Evolutionary conservation across 768 basidiomycete genomes (phyloP), one percentile per base, ranked within the genome.

Genomic region (Leccinellum albellum): DNA sequence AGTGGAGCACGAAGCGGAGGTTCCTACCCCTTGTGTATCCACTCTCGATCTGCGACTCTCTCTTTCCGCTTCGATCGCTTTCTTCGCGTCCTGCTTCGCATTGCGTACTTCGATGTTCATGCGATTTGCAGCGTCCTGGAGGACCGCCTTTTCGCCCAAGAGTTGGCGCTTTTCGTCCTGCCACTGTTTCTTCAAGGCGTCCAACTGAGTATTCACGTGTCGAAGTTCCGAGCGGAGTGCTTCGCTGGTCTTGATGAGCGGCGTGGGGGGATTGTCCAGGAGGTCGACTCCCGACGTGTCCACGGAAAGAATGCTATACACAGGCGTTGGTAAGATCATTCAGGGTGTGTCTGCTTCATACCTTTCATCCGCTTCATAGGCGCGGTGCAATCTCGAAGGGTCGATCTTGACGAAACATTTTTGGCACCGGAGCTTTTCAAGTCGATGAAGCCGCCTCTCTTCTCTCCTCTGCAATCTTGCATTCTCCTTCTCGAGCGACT

Each of bases 381-480:
- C 64, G 48, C 74, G 73, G 45, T 75, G 74, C 60, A 78, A 40
- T 8, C 70, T 71, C 13, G 73, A 74, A 53, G 84, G 64, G 62
- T 89, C 82, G 32, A 89, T 74, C 61, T 83, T 89, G 49, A 78
- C 74, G 42, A 78, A 78, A 66, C 89, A 92, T 64, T 88, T 87
- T 59, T 82, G 79, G 66, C 89, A 92, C 53, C 86, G 79, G 5
- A 78, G 78, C 47, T 81, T 79, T 56, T 83, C 79, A 40, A 92
- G 70, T 15, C 86, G 81, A 51, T 77, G 81, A 21, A 78, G 62
- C 3, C 82, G 81, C n/a, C 89, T 82, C 37, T 89, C 87, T 56
- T 92, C 90, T 55, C 80, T 82, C 57, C 88, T 78, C 21, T 78
- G 74, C 51, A 89, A 73, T 32, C 86, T 78, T 5, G 83, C 82